Conservation (phyloP, 805 yeast genomes). For the Komagataella phaffii region DNA sequence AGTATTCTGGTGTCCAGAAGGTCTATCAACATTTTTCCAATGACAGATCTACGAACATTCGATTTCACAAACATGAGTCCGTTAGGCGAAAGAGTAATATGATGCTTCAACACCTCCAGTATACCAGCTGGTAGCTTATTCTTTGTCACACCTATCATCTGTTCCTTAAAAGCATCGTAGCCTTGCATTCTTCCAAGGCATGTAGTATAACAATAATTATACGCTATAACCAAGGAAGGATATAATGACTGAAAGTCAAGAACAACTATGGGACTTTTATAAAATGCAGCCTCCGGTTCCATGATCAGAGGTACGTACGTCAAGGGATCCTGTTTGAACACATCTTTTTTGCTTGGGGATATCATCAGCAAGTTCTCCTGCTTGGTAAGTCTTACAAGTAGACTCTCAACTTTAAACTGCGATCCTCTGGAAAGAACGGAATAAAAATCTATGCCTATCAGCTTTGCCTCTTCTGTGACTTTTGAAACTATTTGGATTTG, state of each 20-base stretch:
- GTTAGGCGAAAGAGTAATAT: constrained; percentile 69
- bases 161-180: constrained; percentile 26
- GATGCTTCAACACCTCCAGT: constrained; percentile 33
- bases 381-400: constrained; percentile 62
- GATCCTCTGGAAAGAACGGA: constrained; percentile 87
- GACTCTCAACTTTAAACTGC: constrained; percentile 86
- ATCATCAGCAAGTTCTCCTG: constrained; percentile 58
- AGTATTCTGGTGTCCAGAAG: constrained; percentile 68
- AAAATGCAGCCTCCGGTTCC: constrained; percentile 82
- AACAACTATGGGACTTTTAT: constrained; percentile 81
- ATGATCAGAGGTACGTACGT: constrained; percentile 83
- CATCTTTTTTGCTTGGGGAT: constrained; percentile 74
- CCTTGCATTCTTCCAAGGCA: constrained; percentile 49
- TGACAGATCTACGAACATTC: constrained; percentile 49
- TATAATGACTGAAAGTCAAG: constrained; percentile 89
- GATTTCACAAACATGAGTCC: constrained; percentile 69
- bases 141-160: constrained; percentile 37
- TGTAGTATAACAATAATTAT: constrained; percentile 77
- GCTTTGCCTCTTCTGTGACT: constrained; percentile 71
- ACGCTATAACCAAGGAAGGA: constrained; percentile 87
- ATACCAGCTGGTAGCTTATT: constrained; percentile 45
- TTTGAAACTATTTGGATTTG: constrained; percentile 54
- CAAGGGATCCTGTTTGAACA: constrained; percentile 70
- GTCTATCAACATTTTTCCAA: constrained; percentile 79
- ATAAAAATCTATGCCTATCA: constrained; percentile 81